phyloP scores from a whole-genome alignment of 1,139 yeast genomes.

The Nadsonia starkeyi-henricii region DNA sequence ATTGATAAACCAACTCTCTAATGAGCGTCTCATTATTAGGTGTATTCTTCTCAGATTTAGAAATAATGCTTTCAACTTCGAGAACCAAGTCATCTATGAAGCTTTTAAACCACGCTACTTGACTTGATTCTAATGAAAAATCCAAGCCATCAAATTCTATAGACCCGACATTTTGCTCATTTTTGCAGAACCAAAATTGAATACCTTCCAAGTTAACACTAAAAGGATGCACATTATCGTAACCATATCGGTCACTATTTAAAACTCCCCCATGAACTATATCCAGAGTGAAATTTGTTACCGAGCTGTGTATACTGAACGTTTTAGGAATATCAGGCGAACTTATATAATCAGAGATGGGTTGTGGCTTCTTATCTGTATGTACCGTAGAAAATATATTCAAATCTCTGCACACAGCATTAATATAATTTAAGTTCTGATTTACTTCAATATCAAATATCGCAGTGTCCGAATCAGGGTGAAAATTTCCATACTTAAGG shows the following conservation, averaged over 20 bases:
- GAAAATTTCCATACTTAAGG: slow-evolving; percentile 31
- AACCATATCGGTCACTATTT: not conserved
- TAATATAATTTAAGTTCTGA: slow-evolving; percentile 13
- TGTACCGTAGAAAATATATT: slow-evolving; percentile 14
- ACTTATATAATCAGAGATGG: slow-evolving; percentile 15
- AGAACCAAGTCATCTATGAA: slow-evolving; percentile 12
- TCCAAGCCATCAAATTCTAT: slow-evolving; percentile 18
- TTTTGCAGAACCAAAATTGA: slow-evolving; percentile 20
- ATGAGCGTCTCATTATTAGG: slow-evolving; percentile 9
- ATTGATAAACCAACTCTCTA: slow-evolving; percentile 32
- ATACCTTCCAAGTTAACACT: slow-evolving; percentile 16
- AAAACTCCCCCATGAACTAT: slow-evolving; percentile 12
- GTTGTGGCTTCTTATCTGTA: slow-evolving; percentile 12
- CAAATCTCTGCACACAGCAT: slow-evolving; percentile 13
- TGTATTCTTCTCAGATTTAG: slow-evolving; percentile 4
- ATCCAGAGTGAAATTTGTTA: slow-evolving; percentile 14
- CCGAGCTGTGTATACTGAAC: slow-evolving; percentile 13
- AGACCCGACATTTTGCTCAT: slow-evolving; percentile 15
- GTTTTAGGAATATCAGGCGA: slow-evolving; percentile 11
- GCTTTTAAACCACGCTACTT: slow-evolving; percentile 15
- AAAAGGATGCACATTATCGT: slow-evolving; percentile 11
- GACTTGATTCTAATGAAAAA: slow-evolving; percentile 14
- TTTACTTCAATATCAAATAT: slow-evolving; percentile 3
- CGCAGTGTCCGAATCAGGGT: slow-evolving; percentile 7
- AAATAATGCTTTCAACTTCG: slow-evolving; percentile 10